phyloP scores from a whole-genome alignment of 2,329 filamentous ascomycete species.

The Massarina eburnea region DNA sequence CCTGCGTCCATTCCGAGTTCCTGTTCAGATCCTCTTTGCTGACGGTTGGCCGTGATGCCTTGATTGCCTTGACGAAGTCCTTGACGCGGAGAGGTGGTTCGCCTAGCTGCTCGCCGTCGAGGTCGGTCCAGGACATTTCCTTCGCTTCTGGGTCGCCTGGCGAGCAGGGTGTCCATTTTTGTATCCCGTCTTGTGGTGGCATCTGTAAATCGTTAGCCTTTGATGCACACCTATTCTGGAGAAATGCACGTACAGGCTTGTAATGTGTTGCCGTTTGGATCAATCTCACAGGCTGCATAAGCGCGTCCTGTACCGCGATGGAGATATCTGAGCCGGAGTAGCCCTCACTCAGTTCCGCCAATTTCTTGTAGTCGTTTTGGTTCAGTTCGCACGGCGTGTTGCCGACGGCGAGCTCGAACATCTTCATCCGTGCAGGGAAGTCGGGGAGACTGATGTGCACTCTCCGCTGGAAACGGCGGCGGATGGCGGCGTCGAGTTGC shows the following conservation, averaged over 20 bases:
- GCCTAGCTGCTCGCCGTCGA: slow-evolving; percentile 80
- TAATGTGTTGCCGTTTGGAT: slow-evolving; percentile 98
- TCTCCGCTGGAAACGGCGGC: slow-evolving; percentile 90
- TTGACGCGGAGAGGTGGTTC: slow-evolving; percentile 86
- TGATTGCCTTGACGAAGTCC: slow-evolving; percentile 92
- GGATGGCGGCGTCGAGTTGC: slow-evolving; percentile 95
- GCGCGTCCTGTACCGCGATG: slow-evolving; percentile 91
- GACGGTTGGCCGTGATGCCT: slow-evolving; percentile 84
- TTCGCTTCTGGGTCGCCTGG: slow-evolving; percentile 82
- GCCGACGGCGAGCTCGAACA: slow-evolving; percentile 96
- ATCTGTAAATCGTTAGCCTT: slow-evolving; percentile 3
- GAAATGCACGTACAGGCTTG: slow-evolving; percentile 67
- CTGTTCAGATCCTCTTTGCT: slow-evolving; percentile 79
- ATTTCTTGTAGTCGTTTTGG: slow-evolving; percentile 72
- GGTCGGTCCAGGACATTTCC: slow-evolving; percentile 92
- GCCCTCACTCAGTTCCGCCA: slow-evolving; percentile 83
- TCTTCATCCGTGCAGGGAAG: slow-evolving; percentile 79
- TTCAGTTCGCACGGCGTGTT: slow-evolving; percentile 85
- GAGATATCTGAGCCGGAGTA: slow-evolving; percentile 96
- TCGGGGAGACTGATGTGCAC: slow-evolving; percentile 96
- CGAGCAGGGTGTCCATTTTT: slow-evolving; percentile 85
- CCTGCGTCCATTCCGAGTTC: slow-evolving; percentile 91
- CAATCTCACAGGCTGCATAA: slow-evolving; percentile 97
- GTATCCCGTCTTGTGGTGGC: slow-evolving; percentile 69
- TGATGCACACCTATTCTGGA: neutral